Evolutionary conservation across 2,329 filamentous ascomycete species (phyloP).

Genomic region (Aulographum hederae): DNA sequence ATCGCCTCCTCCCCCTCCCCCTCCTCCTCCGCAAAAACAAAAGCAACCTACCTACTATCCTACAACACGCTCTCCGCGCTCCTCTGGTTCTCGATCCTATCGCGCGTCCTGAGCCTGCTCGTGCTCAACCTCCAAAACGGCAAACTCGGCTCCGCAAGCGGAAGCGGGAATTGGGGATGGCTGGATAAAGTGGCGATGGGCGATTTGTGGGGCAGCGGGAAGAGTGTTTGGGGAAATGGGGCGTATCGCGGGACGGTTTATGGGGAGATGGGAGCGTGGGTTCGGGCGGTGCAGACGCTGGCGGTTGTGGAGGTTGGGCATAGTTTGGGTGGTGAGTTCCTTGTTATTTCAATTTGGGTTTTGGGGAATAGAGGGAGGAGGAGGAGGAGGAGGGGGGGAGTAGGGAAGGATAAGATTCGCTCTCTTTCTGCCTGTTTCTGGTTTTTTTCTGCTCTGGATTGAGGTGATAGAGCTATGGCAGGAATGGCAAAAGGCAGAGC

Average conservation of each 20-base stretch:
- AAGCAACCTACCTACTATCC: constrained; percentile 69
- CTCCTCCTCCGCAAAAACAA: no score
- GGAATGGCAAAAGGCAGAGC: no score
- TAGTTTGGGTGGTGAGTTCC: constrained; percentile 50
- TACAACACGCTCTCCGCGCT: constrained; percentile 70
- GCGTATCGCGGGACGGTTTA: not conserved
- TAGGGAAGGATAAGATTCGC: no score
- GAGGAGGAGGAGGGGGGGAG: not conserved
- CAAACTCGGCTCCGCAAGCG: constrained; percentile 13
- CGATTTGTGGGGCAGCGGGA: constrained; percentile 13
- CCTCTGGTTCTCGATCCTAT: constrained; percentile 64
- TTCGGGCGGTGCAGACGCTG: constrained; percentile 66
- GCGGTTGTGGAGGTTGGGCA: constrained; percentile 74
- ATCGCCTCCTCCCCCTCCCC: no score
- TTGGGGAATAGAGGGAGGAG: not conserved
- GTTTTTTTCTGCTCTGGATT: no score
- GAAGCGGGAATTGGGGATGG: constrained; percentile 24
- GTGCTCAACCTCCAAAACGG: not conserved
- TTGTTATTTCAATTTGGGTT: constrained; percentile 1
- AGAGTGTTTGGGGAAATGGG: constrained; percentile 36
- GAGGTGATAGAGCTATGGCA: no score
- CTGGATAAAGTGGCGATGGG: constrained; percentile 8
- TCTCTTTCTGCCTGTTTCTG: no score
- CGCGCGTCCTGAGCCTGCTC: constrained; percentile 44
- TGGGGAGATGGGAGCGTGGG: constrained; percentile 48